Percentiles rank a stretch among this genome's conserved stretches.
Evolutionary conservation across 495 filamentous ascomycete species (phyloP).

Genomic region (Penicillium cataractarum): DNA sequence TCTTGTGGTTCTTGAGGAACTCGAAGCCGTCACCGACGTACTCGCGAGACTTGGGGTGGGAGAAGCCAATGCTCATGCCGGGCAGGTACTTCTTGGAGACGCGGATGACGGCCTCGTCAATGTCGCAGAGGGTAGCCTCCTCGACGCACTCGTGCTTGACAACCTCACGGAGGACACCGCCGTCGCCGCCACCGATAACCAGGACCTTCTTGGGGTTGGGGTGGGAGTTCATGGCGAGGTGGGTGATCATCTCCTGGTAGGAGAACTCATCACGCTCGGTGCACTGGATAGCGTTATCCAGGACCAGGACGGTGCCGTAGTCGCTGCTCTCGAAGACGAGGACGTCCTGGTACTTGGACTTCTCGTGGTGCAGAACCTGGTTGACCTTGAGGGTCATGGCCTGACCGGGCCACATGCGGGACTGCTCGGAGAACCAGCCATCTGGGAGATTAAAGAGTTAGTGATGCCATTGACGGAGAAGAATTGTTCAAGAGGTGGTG

Average conservation of each 20-base stretch:
- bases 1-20: slow-evolving; percentile 89
- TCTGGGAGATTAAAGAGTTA: slow-evolving; percentile 56
- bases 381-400: slow-evolving; percentile 99
- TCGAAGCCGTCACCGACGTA: slow-evolving; percentile 98
- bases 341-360: slow-evolving; percentile 98
- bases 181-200: slow-evolving; percentile 96
- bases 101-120: slow-evolving; percentile 99
- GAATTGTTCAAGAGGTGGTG: not conserved
- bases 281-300: slow-evolving; percentile 98
- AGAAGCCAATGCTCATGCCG: slow-evolving; percentile 88
- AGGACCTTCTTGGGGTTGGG: slow-evolving; percentile 97
- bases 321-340: slow-evolving; percentile 96
- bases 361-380: slow-evolving; percentile 97
- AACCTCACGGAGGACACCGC: slow-evolving; percentile 95
- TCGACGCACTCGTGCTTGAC: slow-evolving; percentile 96
- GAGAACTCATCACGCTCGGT: slow-evolving; percentile 98
- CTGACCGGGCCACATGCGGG: slow-evolving; percentile 97
- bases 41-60: slow-evolving; percentile 88
- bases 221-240: slow-evolving; percentile 98
- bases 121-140: slow-evolving; percentile 95
- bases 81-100: slow-evolving; percentile 98
- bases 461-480: slow-evolving; percentile 3
- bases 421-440: slow-evolving; percentile 99
- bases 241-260: slow-evolving; percentile 99
- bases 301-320: slow-evolving; percentile 95